Conservation (phyloP, 2,329 filamentous ascomycete species). For the Ustulina deusta region DNA sequence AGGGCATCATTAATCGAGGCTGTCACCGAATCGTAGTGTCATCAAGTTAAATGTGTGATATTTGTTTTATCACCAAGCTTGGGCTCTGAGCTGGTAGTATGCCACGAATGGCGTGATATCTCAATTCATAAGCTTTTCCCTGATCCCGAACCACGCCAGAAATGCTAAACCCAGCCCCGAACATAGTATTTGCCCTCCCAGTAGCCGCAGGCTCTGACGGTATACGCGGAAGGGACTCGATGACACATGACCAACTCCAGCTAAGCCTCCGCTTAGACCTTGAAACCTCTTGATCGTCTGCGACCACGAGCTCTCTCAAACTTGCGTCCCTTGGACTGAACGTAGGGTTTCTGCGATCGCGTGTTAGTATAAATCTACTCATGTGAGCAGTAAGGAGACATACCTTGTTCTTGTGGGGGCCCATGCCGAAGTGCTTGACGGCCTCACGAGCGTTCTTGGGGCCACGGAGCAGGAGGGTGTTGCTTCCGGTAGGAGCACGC, state of each 20-base stretch:
- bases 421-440: constrained; percentile 99
- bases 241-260: constrained; percentile 49
- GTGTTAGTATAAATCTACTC: constrained; percentile 50
- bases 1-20: not conserved
- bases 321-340: constrained; percentile 99
- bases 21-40: not conserved
- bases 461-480: constrained; percentile 96
- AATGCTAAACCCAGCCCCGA: constrained; percentile 54
- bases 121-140: constrained; percentile 54
- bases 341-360: constrained; percentile 83
- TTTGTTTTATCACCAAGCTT: constrained; percentile 35
- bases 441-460: constrained; percentile 99
- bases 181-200: constrained; percentile 48
- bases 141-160: constrained; percentile 62
- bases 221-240: constrained; percentile 51
- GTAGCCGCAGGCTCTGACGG: constrained; percentile 44
- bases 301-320: constrained; percentile 99
- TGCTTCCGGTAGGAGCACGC: constrained; percentile 92
- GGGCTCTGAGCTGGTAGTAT: constrained; percentile 31
- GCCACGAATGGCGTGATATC: constrained; percentile 48
- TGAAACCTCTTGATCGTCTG: constrained; percentile 98
- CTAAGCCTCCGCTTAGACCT: constrained; percentile 81
- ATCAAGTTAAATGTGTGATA: constrained; percentile 1
- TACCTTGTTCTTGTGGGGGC: constrained; percentile 97
- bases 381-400: constrained; percentile 46